A percentile compares a stretch with the other conserved stretches of the same genome.
These are phyloP conservation scores for Andrographis paniculata DNA, from an alignment of 305 asterid species.

Conservation along the genomic window DNA sequence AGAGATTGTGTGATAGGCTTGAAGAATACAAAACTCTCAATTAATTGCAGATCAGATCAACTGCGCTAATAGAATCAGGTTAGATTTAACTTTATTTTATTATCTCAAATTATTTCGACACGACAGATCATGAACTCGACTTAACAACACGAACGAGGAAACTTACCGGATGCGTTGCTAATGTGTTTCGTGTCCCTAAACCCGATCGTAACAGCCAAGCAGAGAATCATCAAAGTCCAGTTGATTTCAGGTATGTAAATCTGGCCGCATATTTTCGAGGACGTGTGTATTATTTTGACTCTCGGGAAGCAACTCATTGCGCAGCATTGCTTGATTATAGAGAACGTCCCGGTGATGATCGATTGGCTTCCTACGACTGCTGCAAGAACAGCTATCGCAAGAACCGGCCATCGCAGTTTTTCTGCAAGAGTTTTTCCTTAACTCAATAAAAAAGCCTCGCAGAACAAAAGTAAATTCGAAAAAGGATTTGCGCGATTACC, in stretches of 20 bases:
- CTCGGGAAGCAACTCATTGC: slow-evolving; percentile 65
- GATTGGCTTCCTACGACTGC: slow-evolving; percentile 83
- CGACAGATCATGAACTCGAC: too few species aligned
- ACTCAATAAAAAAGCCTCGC: slow-evolving; percentile 90
- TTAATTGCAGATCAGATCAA: too few species aligned
- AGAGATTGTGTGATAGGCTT: too few species aligned
- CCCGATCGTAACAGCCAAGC: slow-evolving; percentile 63
- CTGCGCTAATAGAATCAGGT: too few species aligned
- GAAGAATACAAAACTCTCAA: too few species aligned
- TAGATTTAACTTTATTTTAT: too few species aligned
- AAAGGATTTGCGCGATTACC: slow-evolving; percentile 27
- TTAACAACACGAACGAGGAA: slow-evolving; percentile 59
- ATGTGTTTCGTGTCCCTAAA: slow-evolving; percentile 64
- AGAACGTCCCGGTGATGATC: slow-evolving; percentile 58
- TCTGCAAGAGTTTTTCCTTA: too few species aligned
- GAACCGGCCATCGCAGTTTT: slow-evolving; percentile 58
- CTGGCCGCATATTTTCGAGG: slow-evolving; percentile 57
- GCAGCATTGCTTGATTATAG: slow-evolving; percentile 63
- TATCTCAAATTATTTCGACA: too few species aligned
- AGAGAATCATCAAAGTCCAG: slow-evolving; percentile 65
- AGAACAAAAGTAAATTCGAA: background rate
- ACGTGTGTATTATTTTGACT: slow-evolving; percentile 50
- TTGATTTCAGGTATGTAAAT: slow-evolving; percentile 69
- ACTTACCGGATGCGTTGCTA: slow-evolving; percentile 62
- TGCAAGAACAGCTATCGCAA: slow-evolving; percentile 64